phyloP scores from a whole-genome alignment of 257 asterid species.

The Plantago ovata region DNA sequence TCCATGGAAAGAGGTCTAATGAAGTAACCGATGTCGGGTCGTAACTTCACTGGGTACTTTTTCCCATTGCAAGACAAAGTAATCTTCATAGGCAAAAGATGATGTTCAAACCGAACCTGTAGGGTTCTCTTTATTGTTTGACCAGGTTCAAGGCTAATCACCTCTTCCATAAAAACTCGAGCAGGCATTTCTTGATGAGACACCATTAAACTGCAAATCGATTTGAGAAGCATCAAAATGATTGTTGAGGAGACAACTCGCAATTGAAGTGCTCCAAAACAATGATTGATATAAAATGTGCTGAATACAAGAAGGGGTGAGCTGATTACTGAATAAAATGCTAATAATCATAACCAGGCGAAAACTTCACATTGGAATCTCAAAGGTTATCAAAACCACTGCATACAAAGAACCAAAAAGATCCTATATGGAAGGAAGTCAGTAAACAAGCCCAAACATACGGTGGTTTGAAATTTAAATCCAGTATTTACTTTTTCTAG shows the following conservation, averaged over 20 bases:
- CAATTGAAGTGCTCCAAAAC: slow-evolving; percentile 12
- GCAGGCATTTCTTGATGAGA: slow-evolving; percentile 46
- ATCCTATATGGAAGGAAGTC: no score
- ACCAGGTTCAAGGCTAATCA: slow-evolving; percentile 58
- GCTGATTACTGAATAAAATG: no score
- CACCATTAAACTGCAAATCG: slow-evolving; percentile 39
- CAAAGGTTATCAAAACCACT: no score
- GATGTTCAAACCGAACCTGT: slow-evolving; percentile 86
- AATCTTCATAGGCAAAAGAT: slow-evolving; percentile 89
- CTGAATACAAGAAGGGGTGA: neutral
- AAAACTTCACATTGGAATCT: no score
- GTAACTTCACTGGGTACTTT: slow-evolving; percentile 68
- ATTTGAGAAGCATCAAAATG: slow-evolving; percentile 22
- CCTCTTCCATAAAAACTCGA: slow-evolving; percentile 70
- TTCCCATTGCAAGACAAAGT: slow-evolving; percentile 54
- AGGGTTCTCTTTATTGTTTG: slow-evolving; percentile 47
- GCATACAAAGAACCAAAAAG: no score
- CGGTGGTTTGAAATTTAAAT: no score
- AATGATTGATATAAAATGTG: slow-evolving; percentile 1
- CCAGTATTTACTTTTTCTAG: no score
- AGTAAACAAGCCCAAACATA: no score
- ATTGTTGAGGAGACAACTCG: slow-evolving; percentile 14
- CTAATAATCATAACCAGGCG: no score
- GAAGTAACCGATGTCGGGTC: slow-evolving; percentile 94
- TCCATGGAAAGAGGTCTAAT: slow-evolving; percentile 84